Percentiles rank a stretch among this genome's conserved stretches.
Conservation (phyloP, 129 eudicot genomes). For the Arctium lappa region DNA sequence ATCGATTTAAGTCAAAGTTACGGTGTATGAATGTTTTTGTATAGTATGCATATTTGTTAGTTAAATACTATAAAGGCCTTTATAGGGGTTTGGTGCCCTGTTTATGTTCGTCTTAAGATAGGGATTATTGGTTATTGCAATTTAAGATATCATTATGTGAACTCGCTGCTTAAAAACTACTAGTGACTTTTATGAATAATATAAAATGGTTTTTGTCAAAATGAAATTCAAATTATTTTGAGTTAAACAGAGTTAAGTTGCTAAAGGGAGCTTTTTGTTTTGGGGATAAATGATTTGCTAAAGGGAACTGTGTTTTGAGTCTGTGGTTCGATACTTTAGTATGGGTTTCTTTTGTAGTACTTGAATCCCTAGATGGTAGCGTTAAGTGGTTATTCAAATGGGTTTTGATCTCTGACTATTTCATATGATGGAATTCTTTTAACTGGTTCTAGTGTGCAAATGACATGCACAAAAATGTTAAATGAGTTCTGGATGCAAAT, state of each 20-base stretch:
- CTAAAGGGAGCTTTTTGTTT: neutral
- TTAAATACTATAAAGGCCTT: too few relatives aligned
- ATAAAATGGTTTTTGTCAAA: neutral
- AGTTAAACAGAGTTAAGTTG: conserved; percentile 1
- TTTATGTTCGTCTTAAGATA: neutral
- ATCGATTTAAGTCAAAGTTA: conserved; percentile 1
- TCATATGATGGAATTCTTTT: neutral
- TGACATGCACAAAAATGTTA: neutral
- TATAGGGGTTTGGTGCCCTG: too few relatives aligned
- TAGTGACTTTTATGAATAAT: neutral
- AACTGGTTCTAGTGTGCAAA: neutral
- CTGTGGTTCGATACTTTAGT: neutral
- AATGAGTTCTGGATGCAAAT: neutral
- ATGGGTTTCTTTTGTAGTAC: neutral
- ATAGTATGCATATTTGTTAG: neutral
- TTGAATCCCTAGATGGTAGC: neutral
- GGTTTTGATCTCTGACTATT: neutral
- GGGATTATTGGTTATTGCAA: neutral
- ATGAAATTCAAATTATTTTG: neutral
- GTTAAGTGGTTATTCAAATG: neutral
- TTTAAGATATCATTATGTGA: neutral
- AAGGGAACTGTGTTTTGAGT: neutral
- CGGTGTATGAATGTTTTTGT: conserved; percentile 6
- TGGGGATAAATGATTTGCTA: neutral
- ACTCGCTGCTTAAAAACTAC: neutral